Evolutionary conservation across 257 asterid genomes (phyloP).

Genomic region (Salvia hispanica): DNA sequence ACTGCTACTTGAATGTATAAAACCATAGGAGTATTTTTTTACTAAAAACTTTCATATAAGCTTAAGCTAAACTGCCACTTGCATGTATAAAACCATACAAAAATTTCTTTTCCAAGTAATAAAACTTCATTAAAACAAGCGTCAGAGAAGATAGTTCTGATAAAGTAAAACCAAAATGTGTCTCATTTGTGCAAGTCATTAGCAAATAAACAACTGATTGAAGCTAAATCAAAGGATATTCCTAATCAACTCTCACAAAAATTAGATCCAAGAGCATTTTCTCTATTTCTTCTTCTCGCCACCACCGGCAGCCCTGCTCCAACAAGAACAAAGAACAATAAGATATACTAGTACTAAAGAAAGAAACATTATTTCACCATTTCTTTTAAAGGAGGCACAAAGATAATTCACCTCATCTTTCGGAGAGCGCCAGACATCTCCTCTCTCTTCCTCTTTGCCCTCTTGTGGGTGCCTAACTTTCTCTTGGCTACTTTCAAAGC

Average conservation of each 20-base stretch:
- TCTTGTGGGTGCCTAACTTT: conserved; percentile 69
- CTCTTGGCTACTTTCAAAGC: conserved; percentile 65
- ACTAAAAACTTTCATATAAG: too few relatives aligned
- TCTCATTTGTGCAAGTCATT: not conserved
- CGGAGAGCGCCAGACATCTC: conserved; percentile 71
- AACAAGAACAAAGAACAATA: not conserved
- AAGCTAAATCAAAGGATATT: conserved; percentile 16
- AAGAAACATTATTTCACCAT: too few relatives aligned
- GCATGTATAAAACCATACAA: not conserved
- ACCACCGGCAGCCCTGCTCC: conserved; percentile 75
- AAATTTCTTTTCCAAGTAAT: not conserved
- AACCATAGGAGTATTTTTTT: too few relatives aligned
- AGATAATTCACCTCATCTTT: conserved; percentile 52
- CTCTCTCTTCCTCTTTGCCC: conserved; percentile 77
- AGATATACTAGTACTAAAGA: not conserved
- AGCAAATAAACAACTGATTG: conserved; percentile 3
- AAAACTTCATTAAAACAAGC: not conserved
- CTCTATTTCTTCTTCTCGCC: conserved; percentile 79
- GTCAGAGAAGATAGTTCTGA: not conserved
- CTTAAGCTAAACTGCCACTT: not conserved
- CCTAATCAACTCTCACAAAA: conserved; percentile 27
- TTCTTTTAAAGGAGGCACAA: not conserved
- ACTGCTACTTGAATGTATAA: too few relatives aligned
- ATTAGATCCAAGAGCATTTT: conserved; percentile 26
- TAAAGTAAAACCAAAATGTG: not conserved